These are phyloP conservation scores for Porphyrellus cyaneotinctus DNA, from an alignment of 768 basidiomycete species.

Conservation along the genomic window DNA sequence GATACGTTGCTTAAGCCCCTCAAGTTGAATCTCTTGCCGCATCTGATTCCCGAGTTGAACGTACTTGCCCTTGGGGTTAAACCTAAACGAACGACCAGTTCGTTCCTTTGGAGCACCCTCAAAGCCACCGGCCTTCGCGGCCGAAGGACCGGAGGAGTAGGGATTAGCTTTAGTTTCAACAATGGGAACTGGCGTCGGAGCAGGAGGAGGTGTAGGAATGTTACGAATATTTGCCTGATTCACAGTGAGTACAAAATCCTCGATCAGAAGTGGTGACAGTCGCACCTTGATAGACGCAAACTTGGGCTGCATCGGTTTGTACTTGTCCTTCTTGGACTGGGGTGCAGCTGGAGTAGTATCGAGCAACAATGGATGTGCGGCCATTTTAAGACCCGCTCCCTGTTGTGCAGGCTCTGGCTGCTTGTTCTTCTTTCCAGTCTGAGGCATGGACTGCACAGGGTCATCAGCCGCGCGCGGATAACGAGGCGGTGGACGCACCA, in stretches of 20 bases:
- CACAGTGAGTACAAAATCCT: neutral
- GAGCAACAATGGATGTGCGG: constrained; percentile 81
- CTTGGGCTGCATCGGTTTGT: constrained; percentile 99
- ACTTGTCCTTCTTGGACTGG: constrained; percentile 84
- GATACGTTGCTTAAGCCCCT: constrained; percentile 88
- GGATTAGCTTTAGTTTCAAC: constrained; percentile 63
- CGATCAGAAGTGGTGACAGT: neutral
- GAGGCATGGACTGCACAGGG: constrained; percentile 45
- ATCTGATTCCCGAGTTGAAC: constrained; percentile 67
- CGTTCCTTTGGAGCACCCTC: constrained; percentile 75
- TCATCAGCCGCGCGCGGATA: neutral
- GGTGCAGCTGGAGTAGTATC: constrained; percentile 52
- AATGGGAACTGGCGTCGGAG: constrained; percentile 33
- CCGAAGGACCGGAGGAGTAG: constrained; percentile 54
- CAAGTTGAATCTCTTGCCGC: constrained; percentile 74
- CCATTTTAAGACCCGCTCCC: constrained; percentile 85
- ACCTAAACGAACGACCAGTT: constrained; percentile 66
- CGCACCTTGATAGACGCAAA: constrained; percentile 89
- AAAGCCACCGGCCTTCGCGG: constrained; percentile 57
- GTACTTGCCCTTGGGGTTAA: constrained; percentile 93
- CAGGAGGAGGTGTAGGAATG: constrained; percentile 56
- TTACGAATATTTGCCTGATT: constrained; percentile 73
- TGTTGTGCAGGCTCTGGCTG: constrained; percentile 64
- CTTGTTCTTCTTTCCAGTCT: constrained; percentile 50
- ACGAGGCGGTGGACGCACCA: constrained; percentile 46